These are phyloP conservation scores for Tylopilus cervinicoccineus DNA, from an alignment of 768 basidiomycete genomes.

Conservation along the genomic window DNA sequence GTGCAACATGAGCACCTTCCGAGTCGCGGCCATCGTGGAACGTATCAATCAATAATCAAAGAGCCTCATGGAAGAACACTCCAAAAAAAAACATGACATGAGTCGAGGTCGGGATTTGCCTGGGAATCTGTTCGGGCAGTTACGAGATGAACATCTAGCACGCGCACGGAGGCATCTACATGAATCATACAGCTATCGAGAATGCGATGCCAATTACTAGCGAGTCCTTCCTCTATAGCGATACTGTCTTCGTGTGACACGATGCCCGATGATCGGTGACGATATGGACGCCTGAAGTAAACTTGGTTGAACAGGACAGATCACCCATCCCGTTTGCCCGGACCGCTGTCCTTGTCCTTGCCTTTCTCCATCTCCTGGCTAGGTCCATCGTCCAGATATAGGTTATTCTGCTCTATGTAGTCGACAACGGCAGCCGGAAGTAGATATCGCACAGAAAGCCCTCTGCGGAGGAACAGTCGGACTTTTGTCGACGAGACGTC, in stretches of 20 bases:
- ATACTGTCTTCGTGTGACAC: not conserved
- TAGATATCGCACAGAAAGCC: slow-evolving; percentile 84
- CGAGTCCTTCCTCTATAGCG: not conserved
- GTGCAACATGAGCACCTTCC: slow-evolving; percentile 44
- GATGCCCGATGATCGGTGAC: not conserved
- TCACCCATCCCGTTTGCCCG: slow-evolving; percentile 29
- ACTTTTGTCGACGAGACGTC: slow-evolving; percentile 96
- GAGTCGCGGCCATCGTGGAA: slow-evolving; percentile 18
- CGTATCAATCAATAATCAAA: not conserved
- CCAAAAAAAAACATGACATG: too few relatives aligned
- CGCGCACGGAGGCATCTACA: not conserved
- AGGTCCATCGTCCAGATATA: slow-evolving; percentile 64
- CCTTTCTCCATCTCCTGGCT: slow-evolving; percentile 35
- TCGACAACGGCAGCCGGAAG: slow-evolving; percentile 88
- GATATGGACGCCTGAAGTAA: slow-evolving; percentile 5
- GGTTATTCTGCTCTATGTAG: slow-evolving; percentile 84
- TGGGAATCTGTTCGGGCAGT: too few relatives aligned
- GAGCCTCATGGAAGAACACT: not conserved
- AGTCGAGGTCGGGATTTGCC: too few relatives aligned
- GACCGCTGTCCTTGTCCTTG: slow-evolving; percentile 31
- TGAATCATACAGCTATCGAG: slow-evolving; percentile 2
- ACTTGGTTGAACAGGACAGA: slow-evolving; percentile 7
- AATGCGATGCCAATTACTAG: not conserved
- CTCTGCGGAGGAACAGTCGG: slow-evolving; percentile 72
- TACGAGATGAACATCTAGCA: not conserved